phyloP scores from a whole-genome alignment of 345 rosid genomes.

The Litchi chinensis region DNA sequence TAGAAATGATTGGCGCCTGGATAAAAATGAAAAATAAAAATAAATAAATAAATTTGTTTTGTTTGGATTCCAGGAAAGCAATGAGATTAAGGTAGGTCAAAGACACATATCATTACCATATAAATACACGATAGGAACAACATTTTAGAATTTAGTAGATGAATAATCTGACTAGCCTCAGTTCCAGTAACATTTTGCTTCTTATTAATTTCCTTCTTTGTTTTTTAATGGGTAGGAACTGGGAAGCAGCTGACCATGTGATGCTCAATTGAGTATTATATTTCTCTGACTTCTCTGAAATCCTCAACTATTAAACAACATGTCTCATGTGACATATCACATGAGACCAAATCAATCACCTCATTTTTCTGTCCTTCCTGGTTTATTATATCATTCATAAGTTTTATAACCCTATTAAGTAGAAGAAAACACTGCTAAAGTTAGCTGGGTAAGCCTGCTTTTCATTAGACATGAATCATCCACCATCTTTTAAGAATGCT shows the following conservation, averaged over 20 bases:
- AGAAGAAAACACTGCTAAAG: conserved; percentile 24
- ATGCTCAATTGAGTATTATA: conserved; percentile 34
- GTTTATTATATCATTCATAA: conserved; percentile 2
- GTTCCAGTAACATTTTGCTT: conserved; percentile 16
- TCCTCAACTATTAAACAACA: conserved; percentile 24
- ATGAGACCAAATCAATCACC: conserved; percentile 41
- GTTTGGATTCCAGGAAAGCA: conserved; percentile 10
- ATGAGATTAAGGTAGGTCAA: neutral
- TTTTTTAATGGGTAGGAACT: conserved; percentile 31
- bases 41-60: too few species aligned
- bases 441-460: conserved; percentile 36
- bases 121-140: conserved; percentile 18
- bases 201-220: conserved; percentile 21
- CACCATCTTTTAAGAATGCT: conserved; percentile 24
- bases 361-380: conserved; percentile 26
- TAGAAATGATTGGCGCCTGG: conserved; percentile 6
- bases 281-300: conserved; percentile 30
- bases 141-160: conserved; percentile 9
- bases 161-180: conserved; percentile 17
- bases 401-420: conserved; percentile 18
- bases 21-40: neutral
- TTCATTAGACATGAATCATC: conserved; percentile 24
- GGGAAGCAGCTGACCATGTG: conserved; percentile 49
- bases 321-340: conserved; percentile 45
- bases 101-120: conserved; percentile 11